Evolutionary conservation across 164 flowering plant genomes (phyloP), one percentile per base, ranked within the genome.

Genomic region (Cinnamomum micranthum): DNA sequence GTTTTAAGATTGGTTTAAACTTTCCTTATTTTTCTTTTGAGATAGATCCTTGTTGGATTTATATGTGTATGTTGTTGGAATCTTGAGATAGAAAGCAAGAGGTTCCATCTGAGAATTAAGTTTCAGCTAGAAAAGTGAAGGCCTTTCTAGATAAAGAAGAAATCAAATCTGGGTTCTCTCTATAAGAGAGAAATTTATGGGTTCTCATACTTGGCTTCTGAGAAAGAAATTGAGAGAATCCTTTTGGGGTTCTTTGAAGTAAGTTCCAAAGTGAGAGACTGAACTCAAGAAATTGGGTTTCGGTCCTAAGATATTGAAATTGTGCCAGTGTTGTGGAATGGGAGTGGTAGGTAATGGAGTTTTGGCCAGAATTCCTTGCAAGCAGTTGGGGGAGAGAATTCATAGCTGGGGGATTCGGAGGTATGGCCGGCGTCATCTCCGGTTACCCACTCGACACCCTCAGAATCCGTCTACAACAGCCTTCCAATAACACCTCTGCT

Each of bases 281-380:
- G 60, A 55, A 14, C n/a, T 4, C 20, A 15, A 14, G n/a, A 55
- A 52, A 52, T 52, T 17, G 59, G 59, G 19, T 3, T 13, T 13
- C 59, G 0, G 35, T 52, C 59, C 14, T 17, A 52, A 52, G 20
- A 52, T 17, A 52, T 3, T 1, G 19, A 52, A 52, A 14, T 3
- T 55, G 60, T 55, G 60, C 20, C n/a, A 20, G 12, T 27, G 41
- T 41, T 51, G 73, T 11, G 6, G 62, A 50, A 77, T 60, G 73
- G 75, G 81, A 68, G 77, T 72, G 71, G 52, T 68, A 25, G 33
- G 50, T 58, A 33, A 91, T 92, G 97, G 97, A 93, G 77, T 90
- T 93, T 72, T 92, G 98, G 99, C 96, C 97, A 17, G 96, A 93
- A 82, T 93, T 88, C 82, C 85, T 91, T 35, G 91, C 97, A 47